Base-by-base conservation (phyloP, 805 yeast genomes). In the Metschnikowia shivogae region DNA sequence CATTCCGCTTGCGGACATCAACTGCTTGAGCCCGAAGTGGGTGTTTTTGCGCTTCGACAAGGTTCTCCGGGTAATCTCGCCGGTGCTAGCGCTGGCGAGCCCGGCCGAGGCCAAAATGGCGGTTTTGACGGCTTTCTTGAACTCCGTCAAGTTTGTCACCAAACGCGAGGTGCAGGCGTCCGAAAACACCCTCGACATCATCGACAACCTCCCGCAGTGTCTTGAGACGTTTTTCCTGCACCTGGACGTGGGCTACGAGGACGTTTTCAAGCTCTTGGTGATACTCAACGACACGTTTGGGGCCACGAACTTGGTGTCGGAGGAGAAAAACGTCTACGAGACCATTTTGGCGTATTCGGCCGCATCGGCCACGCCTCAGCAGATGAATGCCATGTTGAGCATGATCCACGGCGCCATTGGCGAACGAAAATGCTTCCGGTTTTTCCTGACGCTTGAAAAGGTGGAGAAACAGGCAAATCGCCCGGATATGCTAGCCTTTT, bases 11-110 rank as follows among this genome's bases (percentile, higher is more conserved):
- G 34, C 41, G 12, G 75, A 71, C 30, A 58, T 71, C 7, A 55
- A 58, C 38, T 54, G 72, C 0, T 34, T 71, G 22, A 58, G 62
- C 19, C 50, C 65, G 2, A 55, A 62, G 43, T 71, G 76, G 76
- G 58, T 64, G 2, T 61, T 52, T 40, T 36, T 55, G 2, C 60
- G 64, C 32, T 62, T 62, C 39, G 70, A 67, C 28, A 57, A 58
- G 43, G 53, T 70, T 1, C 44, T 68, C 40, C 65, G 62, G 26
- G 49, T 54, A 19, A 29, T 68, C 6, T 50, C 53, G 1, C 31
- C 60, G 6, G 54, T 59, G 1, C 59, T 66, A 41, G 52, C 53
- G 33, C 63, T 61, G 62, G 48, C 48, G 7, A 36, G 69, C 6
- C 13, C 43, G n/a, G 22, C 50, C 4, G 67, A 61, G 5, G 56